A percentile compares a stretch with the other conserved stretches of the same genome.
These are phyloP conservation scores for Cyclanthera cordifolia DNA, from an alignment of 306 rosid genomes.

Conservation along the genomic window DNA sequence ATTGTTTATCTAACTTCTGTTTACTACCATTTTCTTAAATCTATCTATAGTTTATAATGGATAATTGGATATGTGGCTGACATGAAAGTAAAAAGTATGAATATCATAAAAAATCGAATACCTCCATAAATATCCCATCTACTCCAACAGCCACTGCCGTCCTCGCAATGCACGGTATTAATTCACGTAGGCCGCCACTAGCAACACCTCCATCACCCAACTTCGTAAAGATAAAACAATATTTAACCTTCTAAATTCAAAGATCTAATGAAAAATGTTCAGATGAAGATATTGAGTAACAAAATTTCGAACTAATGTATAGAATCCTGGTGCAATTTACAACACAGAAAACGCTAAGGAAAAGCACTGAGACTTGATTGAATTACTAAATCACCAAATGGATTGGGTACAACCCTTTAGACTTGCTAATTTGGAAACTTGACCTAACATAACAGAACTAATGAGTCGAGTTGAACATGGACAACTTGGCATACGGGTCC, in stretches of 20 bases:
- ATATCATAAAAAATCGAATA: conserved; percentile 17
- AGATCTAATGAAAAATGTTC: not conserved
- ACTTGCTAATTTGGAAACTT: not conserved
- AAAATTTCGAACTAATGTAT: not conserved
- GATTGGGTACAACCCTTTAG: not conserved
- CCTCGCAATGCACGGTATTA: conserved; percentile 94
- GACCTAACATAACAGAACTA: not conserved
- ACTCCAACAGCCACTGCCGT: conserved; percentile 95
- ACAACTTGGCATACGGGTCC: not conserved
- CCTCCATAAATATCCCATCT: conserved; percentile 99
- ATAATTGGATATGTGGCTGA: not conserved
- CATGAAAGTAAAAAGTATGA: not conserved
- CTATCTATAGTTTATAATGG: not conserved
- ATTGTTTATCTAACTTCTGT: not conserved
- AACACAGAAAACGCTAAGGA: not conserved
- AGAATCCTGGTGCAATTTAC: not conserved
- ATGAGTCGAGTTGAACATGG: not conserved
- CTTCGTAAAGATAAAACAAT: conserved; percentile 28
- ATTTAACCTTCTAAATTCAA: conserved; percentile 17
- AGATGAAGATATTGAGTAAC: not conserved
- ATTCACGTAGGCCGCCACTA: conserved; percentile 94
- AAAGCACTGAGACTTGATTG: not conserved
- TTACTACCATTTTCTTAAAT: not conserved
- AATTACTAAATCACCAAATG: not conserved
- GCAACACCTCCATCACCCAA: conserved; percentile 98